Conservation (phyloP, 345 rosid genomes). For the Moricandia arvensis region DNA sequence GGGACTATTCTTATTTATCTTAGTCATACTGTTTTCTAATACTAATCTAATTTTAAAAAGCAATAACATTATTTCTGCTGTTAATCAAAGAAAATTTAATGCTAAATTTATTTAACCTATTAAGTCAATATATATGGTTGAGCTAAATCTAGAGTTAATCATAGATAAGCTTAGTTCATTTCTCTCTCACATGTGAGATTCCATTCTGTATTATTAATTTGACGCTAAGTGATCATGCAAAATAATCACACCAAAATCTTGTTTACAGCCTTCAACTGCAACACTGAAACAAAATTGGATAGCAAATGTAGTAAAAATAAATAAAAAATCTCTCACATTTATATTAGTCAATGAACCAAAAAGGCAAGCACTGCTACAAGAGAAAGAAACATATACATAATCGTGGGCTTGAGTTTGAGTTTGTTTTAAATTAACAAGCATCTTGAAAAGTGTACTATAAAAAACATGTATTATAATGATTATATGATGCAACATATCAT, state of each 20-base stretch:
- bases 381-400: no score
- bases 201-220: not conserved
- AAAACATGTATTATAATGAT: no score
- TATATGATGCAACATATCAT: no score
- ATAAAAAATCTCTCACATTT: no score
- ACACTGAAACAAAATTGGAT: not conserved
- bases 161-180: no score
- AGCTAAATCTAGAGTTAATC: not conserved
- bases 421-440: not conserved
- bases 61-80: not conserved
- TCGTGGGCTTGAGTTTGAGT: not conserved
- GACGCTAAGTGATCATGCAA: not conserved
- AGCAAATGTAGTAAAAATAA: not conserved
- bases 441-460: not conserved
- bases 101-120: not conserved
- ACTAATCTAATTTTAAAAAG: not conserved
- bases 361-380: no score
- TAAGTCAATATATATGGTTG: not conserved
- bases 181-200: not conserved
- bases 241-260: not conserved
- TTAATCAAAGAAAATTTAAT: slow-evolving; percentile 5
- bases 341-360: not conserved
- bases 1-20: not conserved
- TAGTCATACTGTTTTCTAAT: not conserved
- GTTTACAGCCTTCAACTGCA: not conserved